phyloP scores from a whole-genome alignment of 768 basidiomycete species.

The Boletus reticulatus region DNA sequence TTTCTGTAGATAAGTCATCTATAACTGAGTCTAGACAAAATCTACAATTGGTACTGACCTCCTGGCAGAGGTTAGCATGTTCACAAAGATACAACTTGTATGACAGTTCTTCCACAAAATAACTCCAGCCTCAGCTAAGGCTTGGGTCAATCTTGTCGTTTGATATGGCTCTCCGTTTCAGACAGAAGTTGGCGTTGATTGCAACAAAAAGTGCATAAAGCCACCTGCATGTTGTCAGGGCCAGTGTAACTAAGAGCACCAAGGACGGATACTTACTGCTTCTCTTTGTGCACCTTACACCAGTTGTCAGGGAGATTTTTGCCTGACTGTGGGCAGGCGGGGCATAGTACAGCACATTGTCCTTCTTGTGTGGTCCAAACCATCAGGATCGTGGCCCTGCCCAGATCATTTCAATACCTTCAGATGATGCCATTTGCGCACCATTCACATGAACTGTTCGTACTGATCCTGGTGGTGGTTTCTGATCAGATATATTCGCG shows the following conservation, averaged over 20 bases:
- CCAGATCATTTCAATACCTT: neutral
- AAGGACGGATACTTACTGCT: no score
- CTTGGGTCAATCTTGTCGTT: neutral
- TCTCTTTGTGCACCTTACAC: neutral
- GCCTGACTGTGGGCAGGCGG: neutral
- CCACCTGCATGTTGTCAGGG: neutral
- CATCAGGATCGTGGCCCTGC: neutral
- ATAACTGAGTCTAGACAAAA: no score
- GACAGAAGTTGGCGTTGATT: neutral
- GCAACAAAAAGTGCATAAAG: neutral
- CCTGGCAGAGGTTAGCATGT: no score
- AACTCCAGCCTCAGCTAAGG: neutral
- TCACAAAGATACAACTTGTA: neutral
- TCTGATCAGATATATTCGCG: no score
- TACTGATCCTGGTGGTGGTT: neutral
- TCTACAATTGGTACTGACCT: no score
- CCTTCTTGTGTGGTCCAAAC: neutral
- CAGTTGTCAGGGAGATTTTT: neutral
- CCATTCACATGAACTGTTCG: neutral
- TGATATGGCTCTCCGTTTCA: neutral
- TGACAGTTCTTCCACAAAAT: neutral
- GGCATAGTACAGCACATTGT: neutral
- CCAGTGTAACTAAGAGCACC: no score
- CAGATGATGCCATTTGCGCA: neutral
- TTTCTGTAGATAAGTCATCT: constrained; percentile 1